Base-by-base conservation (phyloP, 2,329 filamentous ascomycete genomes). In the Apiospora rasikravindrae region DNA sequence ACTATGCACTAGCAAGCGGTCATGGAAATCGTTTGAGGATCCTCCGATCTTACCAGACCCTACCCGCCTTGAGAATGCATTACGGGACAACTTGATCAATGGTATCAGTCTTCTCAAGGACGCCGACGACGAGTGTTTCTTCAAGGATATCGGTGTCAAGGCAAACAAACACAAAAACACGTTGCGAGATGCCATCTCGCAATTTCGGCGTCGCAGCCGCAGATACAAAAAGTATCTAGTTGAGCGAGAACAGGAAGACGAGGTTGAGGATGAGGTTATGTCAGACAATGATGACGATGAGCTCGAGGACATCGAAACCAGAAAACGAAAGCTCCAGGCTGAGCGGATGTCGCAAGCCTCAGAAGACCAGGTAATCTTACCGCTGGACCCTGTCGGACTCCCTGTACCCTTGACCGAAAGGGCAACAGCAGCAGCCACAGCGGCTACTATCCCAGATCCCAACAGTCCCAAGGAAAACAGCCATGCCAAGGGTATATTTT, bases 81-180 rank as follows among this genome's bases (percentile, higher is more conserved):
- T 97, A 6, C 83, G 86, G 8, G 86, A 91, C 0, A 87, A 94
- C 71, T 86, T 91, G 10, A 84, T 96, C 6, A 89, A 91, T 71
- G 94, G 94, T 1, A 85, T 89, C 64, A 85, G 87, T 0, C 84
- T 95, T 0, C 83, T 96, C 0, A 89, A 87, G 0, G 87, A 82
- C 33, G 84, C 87, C 45, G 84, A 92, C 0, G 81, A 90, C 19
- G 81, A 84, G 16, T 85, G 90, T 45, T 80, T 90, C 19, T 85
- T 84, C 75, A 73, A 80, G 3, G 88, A 88, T 8, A 84, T 94
- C 24, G 87, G 85, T 1, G 83, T 95, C 71, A 86, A 81, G 51
- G 85, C 87, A 4, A 81, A 90, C 26, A 88, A 88, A 2, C 89
- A 92, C 73, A 88, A 90, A 72, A 83, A 84, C 64, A 87, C 86